Evolutionary conservation across 2,329 filamentous ascomycete genomes (phyloP), one percentile per base, ranked within the genome.

Genomic region (Ceratocystis destructans): DNA sequence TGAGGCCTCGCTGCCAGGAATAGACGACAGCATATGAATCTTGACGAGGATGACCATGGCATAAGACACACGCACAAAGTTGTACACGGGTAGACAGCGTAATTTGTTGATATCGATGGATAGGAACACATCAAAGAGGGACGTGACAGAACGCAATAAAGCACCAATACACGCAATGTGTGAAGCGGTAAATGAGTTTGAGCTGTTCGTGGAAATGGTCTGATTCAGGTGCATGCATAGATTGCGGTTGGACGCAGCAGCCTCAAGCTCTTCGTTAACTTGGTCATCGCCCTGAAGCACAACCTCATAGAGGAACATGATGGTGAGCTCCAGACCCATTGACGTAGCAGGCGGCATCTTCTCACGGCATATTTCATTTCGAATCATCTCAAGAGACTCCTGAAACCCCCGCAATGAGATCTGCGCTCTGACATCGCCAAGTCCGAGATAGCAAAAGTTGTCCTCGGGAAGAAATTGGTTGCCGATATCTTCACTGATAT

Each of bases 231-330:
- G 55, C 1, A 37, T 20, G 15, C 28, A 59, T 17, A 15, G 6
- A 28, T 37, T 31, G 5, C 25, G 8, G 55, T n/a, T 33, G 5
- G 15, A 5, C 28, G 10, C 4, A 12, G 2, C 7, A n/a, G 55
- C 17, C 33, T 59, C 55, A 12, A 65, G 8, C 45, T 66, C 59
- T 64, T 88, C 85, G 7, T 67, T 80, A 6, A 83, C 78, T 22
- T 55, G 63, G 31, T 77, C 78, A 66, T 87, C 84, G 7, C 82
- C 78, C 69, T 89, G 85, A 69, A 92, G 82, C 2, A 83, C 85
- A 65, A 89, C 83, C 74, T 92, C 89, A 73, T 92, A 87, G 77
- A 91, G 85, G 72, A 88, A 90, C 2, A 92, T 77, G 69, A 80
- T 87, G 45, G 89, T 73, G 1, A 87, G 81, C 69, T 86, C 78